These are phyloP conservation scores for Yarrowia sp. DNA, from an alignment of 805 yeast genomes.

Conservation along the genomic window DNA sequence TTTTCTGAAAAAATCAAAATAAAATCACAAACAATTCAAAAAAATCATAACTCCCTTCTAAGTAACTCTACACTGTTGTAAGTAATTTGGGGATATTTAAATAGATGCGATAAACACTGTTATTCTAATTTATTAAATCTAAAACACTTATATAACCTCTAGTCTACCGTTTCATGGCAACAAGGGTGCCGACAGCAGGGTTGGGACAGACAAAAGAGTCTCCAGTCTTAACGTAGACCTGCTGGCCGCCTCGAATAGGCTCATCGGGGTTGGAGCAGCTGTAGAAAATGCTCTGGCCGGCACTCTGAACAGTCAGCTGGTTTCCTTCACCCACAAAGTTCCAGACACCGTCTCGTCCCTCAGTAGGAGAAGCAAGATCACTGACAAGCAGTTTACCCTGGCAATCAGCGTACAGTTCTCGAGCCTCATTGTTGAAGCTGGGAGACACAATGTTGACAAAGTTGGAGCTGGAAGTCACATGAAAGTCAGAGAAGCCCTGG, in stretches of 20 bases:
- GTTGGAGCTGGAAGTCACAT: background rate
- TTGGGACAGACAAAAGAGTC: background rate
- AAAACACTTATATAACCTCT: too few species aligned
- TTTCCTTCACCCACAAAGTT: background rate
- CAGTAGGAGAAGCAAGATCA: background rate
- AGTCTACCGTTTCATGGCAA: background rate
- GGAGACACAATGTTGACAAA: background rate
- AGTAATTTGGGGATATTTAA: too few species aligned
- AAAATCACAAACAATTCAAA: too few species aligned
- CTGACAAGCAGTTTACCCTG: background rate
- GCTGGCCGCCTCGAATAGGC: background rate
- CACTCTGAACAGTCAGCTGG: background rate
- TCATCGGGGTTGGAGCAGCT: background rate
- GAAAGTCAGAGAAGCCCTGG: background rate
- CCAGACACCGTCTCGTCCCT: background rate
- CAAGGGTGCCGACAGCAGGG: background rate
- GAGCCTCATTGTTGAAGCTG: background rate
- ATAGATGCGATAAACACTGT: too few species aligned
- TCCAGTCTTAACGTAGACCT: background rate
- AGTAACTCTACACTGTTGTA: too few species aligned
- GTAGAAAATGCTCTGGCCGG: background rate
- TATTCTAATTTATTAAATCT: too few species aligned
- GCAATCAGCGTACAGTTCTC: background rate
- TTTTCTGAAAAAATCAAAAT: too few species aligned
- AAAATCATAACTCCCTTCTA: too few species aligned